These are phyloP conservation scores for Mortierella hygrophila DNA, from an alignment of 192 early-diverging fungal genomes.

Conservation along the genomic window DNA sequence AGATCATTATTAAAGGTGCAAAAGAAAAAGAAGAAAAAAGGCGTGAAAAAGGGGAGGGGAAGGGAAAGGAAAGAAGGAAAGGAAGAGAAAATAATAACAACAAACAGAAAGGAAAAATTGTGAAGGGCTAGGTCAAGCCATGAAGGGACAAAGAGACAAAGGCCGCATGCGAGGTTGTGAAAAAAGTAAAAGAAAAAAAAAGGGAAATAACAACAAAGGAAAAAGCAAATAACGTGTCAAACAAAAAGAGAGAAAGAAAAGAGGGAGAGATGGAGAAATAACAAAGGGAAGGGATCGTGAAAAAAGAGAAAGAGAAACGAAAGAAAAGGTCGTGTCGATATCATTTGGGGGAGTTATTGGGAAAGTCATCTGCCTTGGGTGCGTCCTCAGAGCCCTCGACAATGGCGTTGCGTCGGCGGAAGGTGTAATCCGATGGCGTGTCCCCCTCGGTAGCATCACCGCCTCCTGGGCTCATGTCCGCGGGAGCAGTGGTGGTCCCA, in stretches of 20 bases:
- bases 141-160: neutral
- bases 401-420: slow-evolving; percentile 50
- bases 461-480: slow-evolving; percentile 40
- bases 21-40: neutral
- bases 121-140: neutral
- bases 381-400: slow-evolving; percentile 54
- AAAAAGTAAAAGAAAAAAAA: neutral
- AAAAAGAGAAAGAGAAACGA: neutral
- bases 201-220: slow-evolving; percentile 3
- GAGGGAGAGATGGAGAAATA: neutral
- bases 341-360: slow-evolving; percentile 46
- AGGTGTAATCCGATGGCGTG: slow-evolving; percentile 49
- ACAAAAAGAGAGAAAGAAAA: slow-evolving; percentile 1
- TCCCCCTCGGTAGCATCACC: slow-evolving; percentile 41
- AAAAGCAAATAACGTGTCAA: neutral
- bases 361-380: slow-evolving; percentile 52
- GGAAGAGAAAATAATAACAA: neutral
- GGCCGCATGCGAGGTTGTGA: neutral
- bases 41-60: neutral
- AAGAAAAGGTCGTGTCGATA: neutral
- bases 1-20: neutral
- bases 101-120: neutral
- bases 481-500: slow-evolving; percentile 17
- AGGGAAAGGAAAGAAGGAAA: neutral
- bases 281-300: slow-evolving; percentile 2